Evolutionary conservation across 202 grass and related monocot genomes (phyloP).

Genomic region (Carex sylvatica): DNA sequence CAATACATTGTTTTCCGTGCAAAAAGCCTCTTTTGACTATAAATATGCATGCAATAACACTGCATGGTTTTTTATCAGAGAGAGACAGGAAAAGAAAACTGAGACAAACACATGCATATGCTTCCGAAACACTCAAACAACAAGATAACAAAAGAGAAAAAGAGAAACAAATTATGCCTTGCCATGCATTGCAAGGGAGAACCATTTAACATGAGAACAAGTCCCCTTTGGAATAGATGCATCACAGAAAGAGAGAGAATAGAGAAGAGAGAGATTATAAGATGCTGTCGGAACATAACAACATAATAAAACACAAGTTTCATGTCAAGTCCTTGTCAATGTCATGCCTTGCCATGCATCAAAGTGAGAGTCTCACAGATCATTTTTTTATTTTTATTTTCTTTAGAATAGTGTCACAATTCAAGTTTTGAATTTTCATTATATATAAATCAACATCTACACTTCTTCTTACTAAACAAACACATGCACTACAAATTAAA

Average conservation of each 20-base stretch:
- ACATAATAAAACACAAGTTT: slow-evolving; percentile 1
- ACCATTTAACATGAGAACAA: slow-evolving; percentile 31
- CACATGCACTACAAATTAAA: no score
- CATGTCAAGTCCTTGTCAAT: slow-evolving; percentile 16
- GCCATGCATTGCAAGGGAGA: slow-evolving; percentile 29
- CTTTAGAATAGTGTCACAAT: no score
- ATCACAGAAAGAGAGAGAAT: not conserved
- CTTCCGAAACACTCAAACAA: slow-evolving; percentile 6
- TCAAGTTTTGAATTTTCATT: no score
- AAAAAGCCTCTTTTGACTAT: slow-evolving; percentile 34
- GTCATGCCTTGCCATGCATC: slow-evolving; percentile 10
- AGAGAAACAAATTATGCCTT: not conserved
- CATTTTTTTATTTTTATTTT: not conserved
- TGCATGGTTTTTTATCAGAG: no score
- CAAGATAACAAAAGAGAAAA: slow-evolving; percentile 21
- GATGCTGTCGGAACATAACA: slow-evolving; percentile 16
- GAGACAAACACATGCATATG: slow-evolving; percentile 24
- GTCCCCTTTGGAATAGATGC: slow-evolving; percentile 13
- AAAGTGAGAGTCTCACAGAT: slow-evolving; percentile 19
- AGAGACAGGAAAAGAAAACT: not conserved
- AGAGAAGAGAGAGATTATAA: slow-evolving; percentile 4
- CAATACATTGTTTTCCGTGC: slow-evolving; percentile 17
- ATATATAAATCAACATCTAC: no score
- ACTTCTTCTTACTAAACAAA: no score
- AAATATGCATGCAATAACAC: not conserved